Percentiles rank a stretch among this genome's conserved stretches.
These are phyloP conservation scores for Aristolochia contorta DNA, from an alignment of 164 flowering plant species.

Conservation along the genomic window DNA sequence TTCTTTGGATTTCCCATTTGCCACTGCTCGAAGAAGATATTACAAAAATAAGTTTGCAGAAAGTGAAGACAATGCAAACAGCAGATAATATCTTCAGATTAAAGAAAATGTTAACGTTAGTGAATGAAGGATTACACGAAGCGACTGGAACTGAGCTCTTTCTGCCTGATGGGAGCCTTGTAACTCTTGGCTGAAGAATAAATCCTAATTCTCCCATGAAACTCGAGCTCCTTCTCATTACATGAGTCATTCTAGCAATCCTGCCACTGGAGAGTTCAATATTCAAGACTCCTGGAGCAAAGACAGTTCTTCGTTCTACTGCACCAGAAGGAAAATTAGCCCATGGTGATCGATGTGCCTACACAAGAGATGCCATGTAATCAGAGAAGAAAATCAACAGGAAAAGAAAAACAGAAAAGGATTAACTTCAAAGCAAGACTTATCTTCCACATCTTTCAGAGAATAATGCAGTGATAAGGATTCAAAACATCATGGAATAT, in stretches of 20 bases:
- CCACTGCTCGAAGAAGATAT: too few relatives aligned
- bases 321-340: constrained; percentile 6
- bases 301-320: constrained; percentile 2
- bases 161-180: constrained; percentile 8
- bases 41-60: too few relatives aligned
- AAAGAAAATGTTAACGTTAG: neutral
- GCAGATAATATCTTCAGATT: neutral
- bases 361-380: constrained; percentile 5
- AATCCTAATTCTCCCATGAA: constrained; percentile 36
- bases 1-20: too few relatives aligned
- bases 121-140: constrained; percentile 35
- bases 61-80: too few relatives aligned
- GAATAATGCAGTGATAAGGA: too few relatives aligned
- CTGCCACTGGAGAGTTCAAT: constrained; percentile 9
- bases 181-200: constrained; percentile 19
- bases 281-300: constrained; percentile 6
- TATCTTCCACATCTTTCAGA: too few relatives aligned
- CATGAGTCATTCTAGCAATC: constrained; percentile 10
- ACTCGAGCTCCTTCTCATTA: constrained; percentile 26
- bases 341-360: constrained; percentile 13
- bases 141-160: constrained; percentile 24
- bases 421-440: too few relatives aligned
- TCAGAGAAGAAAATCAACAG: neutral
- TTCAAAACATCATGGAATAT: too few relatives aligned
- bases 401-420: too few relatives aligned